Conservation (phyloP, 2,329 filamentous ascomycete genomes). For the Aspergillus transmontanensis region DNA sequence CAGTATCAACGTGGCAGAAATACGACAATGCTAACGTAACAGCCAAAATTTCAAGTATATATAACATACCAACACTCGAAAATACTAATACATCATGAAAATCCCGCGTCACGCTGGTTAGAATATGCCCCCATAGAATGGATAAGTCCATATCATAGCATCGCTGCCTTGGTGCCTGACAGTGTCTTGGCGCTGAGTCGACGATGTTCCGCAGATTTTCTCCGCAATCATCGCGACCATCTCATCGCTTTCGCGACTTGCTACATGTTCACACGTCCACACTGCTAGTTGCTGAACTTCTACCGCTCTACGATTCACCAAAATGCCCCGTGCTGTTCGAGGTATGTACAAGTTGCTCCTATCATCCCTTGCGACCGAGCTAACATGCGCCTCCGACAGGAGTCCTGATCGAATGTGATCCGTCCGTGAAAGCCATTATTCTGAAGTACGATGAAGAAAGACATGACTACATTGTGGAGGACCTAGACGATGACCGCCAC, state of each 20-base stretch:
- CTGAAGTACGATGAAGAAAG: slow-evolving; percentile 50
- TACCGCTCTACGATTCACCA: slow-evolving; percentile 4
- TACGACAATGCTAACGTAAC: rapidly evolving
- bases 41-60: too few species aligned
- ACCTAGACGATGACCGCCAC: slow-evolving; percentile 49
- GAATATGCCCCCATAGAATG: neutral
- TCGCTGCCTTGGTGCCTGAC: slow-evolving; percentile 8
- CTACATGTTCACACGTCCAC: neutral
- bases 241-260: neutral
- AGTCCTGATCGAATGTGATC: slow-evolving; percentile 51
- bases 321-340: slow-evolving; percentile 46
- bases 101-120: neutral
- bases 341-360: slow-evolving; percentile 26
- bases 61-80: too few species aligned
- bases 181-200: neutral
- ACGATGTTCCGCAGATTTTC: neutral
- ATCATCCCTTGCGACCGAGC: neutral
- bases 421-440: slow-evolving; percentile 53
- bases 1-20: too few species aligned
- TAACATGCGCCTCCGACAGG: slow-evolving; percentile 30
- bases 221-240: neutral
- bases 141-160: neutral
- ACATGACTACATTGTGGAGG: slow-evolving; percentile 52
- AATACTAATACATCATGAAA: neutral
- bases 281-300: neutral